A percentile compares a stretch with the other conserved stretches of the same genome.
Conservation (phyloP, 352 stramenopile species). For the Globisporangium alternatum region DNA sequence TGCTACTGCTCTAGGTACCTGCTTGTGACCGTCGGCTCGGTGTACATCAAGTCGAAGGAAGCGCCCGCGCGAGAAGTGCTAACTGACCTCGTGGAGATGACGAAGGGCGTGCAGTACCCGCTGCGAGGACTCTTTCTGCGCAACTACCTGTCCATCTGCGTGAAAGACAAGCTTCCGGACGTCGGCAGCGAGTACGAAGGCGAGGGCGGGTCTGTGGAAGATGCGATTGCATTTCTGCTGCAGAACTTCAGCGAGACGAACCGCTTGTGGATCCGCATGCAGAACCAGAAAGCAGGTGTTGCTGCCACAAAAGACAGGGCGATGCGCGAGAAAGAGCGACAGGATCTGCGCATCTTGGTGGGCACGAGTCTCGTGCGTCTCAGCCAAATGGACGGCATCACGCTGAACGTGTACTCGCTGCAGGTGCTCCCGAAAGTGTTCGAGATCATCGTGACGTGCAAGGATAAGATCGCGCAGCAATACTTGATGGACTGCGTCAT, state of each 20-base stretch:
- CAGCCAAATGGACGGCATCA: slow-evolving; percentile 95
- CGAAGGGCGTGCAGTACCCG: slow-evolving; percentile 98
- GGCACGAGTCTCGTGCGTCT: slow-evolving; percentile 97
- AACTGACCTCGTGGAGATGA: slow-evolving; percentile 98
- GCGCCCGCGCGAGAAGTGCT: slow-evolving; percentile 90
- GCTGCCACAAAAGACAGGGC: slow-evolving; percentile 71
- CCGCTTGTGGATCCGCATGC: slow-evolving; percentile 99
- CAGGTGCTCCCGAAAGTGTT: slow-evolving; percentile 90
- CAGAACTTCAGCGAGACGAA: slow-evolving; percentile 98
- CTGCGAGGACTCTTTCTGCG: slow-evolving; percentile 97
- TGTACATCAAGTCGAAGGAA: slow-evolving; percentile 91
- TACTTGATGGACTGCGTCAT: slow-evolving; percentile 99
- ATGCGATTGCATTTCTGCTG: slow-evolving; percentile 96
- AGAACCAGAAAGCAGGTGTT: slow-evolving; percentile 75
- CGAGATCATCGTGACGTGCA: slow-evolving; percentile 93
- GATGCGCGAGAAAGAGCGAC: slow-evolving; percentile 77
- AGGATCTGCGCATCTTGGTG: slow-evolving; percentile 96
- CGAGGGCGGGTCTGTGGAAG: slow-evolving; percentile 59
- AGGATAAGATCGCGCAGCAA: slow-evolving; percentile 96
- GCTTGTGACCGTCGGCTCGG: slow-evolving; percentile 94
- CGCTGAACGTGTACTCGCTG: slow-evolving; percentile 85
- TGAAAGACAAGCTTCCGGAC: slow-evolving; percentile 96
- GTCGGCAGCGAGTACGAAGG: slow-evolving; percentile 66
- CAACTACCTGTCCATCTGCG: slow-evolving; percentile 92
- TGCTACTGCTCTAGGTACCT: slow-evolving; percentile 67